Evolutionary conservation across 768 basidiomycete species (phyloP).

Genomic region (Coprinellus micaceus): DNA sequence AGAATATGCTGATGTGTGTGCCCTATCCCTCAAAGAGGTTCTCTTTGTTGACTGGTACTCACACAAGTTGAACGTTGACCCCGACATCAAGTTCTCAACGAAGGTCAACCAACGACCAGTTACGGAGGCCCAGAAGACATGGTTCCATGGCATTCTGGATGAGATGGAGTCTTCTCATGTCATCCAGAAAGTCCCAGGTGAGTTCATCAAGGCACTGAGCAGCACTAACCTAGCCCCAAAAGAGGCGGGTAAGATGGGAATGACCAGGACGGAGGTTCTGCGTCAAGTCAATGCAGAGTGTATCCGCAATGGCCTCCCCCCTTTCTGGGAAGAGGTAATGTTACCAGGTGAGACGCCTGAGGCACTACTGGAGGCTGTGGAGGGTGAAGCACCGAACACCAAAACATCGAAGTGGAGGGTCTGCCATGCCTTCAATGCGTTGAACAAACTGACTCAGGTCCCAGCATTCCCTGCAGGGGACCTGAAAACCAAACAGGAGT

Average conservation of each 20-base stretch:
- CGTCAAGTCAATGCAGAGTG: neutral
- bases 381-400: neutral
- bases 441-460: constrained; percentile 29
- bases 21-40: constrained; percentile 37
- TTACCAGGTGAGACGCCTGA: constrained; percentile 7
- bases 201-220: constrained; percentile 32
- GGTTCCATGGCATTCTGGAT: constrained; percentile 27
- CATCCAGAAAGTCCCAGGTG: constrained; percentile 23
- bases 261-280: neutral
- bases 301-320: neutral
- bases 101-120: constrained; percentile 30
- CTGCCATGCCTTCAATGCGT: constrained; percentile 33
- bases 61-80: constrained; percentile 31
- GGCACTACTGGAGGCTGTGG: neutral
- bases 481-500: constrained; percentile 35
- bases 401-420: constrained; percentile 29
- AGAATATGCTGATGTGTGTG: constrained; percentile 27
- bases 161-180: constrained; percentile 32
- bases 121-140: constrained; percentile 29
- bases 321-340: constrained; percentile 17
- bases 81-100: constrained; percentile 23
- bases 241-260: neutral
- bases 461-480: constrained; percentile 33
- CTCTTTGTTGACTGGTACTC: constrained; percentile 23
- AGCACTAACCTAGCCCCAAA: constrained; percentile 36